Percentiles rank a stretch among this genome's conserved stretches.
These are phyloP conservation scores for Warburgia ugandensis DNA, from an alignment of 164 flowering plant species.

Conservation along the genomic window DNA sequence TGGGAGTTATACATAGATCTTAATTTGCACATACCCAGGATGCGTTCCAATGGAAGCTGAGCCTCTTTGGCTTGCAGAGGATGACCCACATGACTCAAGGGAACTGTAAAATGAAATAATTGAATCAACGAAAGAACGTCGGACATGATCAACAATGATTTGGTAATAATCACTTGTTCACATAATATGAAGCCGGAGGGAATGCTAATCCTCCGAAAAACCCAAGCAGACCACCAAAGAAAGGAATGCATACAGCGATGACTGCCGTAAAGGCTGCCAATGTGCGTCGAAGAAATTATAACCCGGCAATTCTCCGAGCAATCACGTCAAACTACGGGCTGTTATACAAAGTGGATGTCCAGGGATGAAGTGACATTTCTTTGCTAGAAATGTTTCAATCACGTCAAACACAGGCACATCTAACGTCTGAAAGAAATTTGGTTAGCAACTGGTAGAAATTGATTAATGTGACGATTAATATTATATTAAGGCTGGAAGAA, in stretches of 20 bases:
- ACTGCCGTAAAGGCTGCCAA: conserved; percentile 15
- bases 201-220: conserved; percentile 35
- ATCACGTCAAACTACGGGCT: conserved; percentile 10
- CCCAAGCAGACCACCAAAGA: conserved; percentile 34
- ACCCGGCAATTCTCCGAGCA: not conserved
- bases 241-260: conserved; percentile 25
- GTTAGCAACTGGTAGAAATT: not conserved
- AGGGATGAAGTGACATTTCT: conserved; percentile 13
- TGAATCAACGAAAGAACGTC: not conserved
- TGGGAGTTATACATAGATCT: too few relatives aligned
- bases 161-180: conserved; percentile 10
- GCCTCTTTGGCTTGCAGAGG: conserved; percentile 15
- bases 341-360: conserved; percentile 17
- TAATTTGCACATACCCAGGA: conserved; percentile 18
- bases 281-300: not conserved
- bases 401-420: conserved; percentile 33
- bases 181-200: conserved; percentile 27
- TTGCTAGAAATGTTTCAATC: conserved; percentile 20
- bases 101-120: conserved; percentile 11
- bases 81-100: conserved; percentile 34
- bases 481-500: too few relatives aligned
- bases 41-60: conserved; percentile 25
- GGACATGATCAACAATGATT: not conserved
- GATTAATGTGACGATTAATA: not conserved
- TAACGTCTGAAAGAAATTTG: conserved; percentile 15